These are phyloP conservation scores for Xylariaceae sp. DNA, from an alignment of 2,329 filamentous ascomycete species.

Conservation along the genomic window DNA sequence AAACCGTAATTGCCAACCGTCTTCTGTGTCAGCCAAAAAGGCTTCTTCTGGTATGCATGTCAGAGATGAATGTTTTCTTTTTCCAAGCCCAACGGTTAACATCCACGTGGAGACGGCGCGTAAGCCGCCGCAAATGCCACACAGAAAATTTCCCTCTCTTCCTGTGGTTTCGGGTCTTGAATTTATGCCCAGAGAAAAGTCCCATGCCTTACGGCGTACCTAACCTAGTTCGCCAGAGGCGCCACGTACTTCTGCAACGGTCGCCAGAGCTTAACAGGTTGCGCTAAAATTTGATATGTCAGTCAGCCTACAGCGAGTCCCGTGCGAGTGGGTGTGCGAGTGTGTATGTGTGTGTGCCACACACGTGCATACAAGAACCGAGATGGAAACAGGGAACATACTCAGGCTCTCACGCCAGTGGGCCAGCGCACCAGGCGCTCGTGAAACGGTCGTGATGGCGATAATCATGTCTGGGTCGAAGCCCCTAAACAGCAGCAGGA, in stretches of 20 bases:
- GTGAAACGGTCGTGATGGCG: slow-evolving; percentile 25
- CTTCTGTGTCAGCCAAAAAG: too few species aligned
- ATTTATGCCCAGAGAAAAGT: background rate
- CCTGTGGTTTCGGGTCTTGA: too few species aligned
- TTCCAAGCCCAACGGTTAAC: too few species aligned
- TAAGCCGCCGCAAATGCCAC: too few species aligned
- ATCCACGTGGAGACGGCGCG: too few species aligned
- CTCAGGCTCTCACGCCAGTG: slow-evolving; percentile 30
- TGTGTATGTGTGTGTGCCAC: too few species aligned
- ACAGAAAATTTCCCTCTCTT: too few species aligned
- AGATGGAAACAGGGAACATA: too few species aligned
- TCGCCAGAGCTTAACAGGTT: slow-evolving; percentile 27
- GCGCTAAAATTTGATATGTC: slow-evolving; percentile 13
- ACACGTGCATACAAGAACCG: too few species aligned
- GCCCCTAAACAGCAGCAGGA: slow-evolving; percentile 18
- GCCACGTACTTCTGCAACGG: slow-evolving; percentile 28
- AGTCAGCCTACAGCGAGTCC: background rate
- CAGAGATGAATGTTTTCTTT: too few species aligned
- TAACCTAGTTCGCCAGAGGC: slow-evolving; percentile 21
- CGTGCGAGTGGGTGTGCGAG: background rate
- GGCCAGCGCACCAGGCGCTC: slow-evolving; percentile 25
- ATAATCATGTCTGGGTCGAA: slow-evolving; percentile 29
- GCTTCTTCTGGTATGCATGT: too few species aligned
- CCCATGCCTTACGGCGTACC: background rate
- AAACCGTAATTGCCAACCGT: too few species aligned